phyloP scores from a whole-genome alignment of 2,329 filamentous ascomycete species.

The Xylariales sp. region DNA sequence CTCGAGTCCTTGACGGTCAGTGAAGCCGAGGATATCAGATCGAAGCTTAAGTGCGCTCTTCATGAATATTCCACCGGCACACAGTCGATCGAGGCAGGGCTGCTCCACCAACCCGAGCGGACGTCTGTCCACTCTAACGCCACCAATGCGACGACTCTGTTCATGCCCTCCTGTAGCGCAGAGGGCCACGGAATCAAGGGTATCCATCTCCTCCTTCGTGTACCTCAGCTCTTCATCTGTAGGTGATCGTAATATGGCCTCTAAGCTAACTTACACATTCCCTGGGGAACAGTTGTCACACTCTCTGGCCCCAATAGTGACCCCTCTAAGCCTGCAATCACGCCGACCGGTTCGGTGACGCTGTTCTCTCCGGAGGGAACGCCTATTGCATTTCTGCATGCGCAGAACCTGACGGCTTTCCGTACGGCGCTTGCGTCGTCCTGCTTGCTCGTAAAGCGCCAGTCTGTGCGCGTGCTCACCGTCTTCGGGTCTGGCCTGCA shows the following conservation, averaged over 20 bases:
- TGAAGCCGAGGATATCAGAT: slow-evolving; percentile 50
- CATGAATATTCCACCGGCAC: slow-evolving; percentile 59
- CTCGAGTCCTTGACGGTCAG: slow-evolving; percentile 48
- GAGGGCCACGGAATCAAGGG: slow-evolving; percentile 66
- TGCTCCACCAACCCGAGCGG: slow-evolving; percentile 53
- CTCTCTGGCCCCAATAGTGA: slow-evolving; percentile 39
- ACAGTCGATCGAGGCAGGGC: slow-evolving; percentile 33
- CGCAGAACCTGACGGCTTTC: slow-evolving; percentile 73
- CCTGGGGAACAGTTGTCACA: slow-evolving; percentile 64
- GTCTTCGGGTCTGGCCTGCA: slow-evolving; percentile 88
- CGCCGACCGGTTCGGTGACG: slow-evolving; percentile 63
- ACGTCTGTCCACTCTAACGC: slow-evolving; percentile 41
- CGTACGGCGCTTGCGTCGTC: slow-evolving; percentile 71
- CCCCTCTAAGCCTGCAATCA: slow-evolving; percentile 28
- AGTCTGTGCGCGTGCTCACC: slow-evolving; percentile 67
- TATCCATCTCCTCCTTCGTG: slow-evolving; percentile 25
- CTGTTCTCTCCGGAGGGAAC: slow-evolving; percentile 60
- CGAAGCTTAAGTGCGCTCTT: slow-evolving; percentile 44
- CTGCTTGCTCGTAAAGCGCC: slow-evolving; percentile 60
- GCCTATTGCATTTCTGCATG: slow-evolving; percentile 66
- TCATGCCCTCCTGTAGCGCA: slow-evolving; percentile 68
- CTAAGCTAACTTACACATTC: slow-evolving; percentile 5
- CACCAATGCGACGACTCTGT: slow-evolving; percentile 58
- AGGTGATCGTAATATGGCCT: too few species aligned
- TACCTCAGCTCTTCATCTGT: too few species aligned